phyloP scores from a whole-genome alignment of 2,329 filamentous ascomycete species.

The Sporothrix humicola region DNA sequence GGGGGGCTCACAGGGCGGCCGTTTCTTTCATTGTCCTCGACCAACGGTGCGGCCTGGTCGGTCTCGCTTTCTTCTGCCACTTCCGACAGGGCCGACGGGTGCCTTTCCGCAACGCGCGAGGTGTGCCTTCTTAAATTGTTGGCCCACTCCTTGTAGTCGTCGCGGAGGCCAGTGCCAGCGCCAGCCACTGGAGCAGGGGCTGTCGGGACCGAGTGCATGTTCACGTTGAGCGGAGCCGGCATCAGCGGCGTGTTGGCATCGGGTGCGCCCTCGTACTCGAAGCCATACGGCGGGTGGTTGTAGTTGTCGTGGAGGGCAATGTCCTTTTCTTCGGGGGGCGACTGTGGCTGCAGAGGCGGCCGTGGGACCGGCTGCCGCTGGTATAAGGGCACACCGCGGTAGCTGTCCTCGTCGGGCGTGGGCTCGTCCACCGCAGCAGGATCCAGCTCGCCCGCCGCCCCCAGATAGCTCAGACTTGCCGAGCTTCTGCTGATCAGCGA shows the following conservation, averaged over 20 bases:
- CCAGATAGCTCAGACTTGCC: slow-evolving; percentile 31
- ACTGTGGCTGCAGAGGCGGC: not conserved
- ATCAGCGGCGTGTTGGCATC: not conserved
- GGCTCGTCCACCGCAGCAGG: slow-evolving; percentile 8
- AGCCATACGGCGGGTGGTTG: not conserved
- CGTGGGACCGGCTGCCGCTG: slow-evolving; percentile 9
- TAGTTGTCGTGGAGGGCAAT: not conserved
- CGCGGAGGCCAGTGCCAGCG: slow-evolving; percentile 37
- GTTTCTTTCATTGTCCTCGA: not conserved
- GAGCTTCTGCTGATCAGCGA: slow-evolving; percentile 46
- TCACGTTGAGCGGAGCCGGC: not conserved
- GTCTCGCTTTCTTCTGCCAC: not conserved
- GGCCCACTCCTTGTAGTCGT: slow-evolving; percentile 50
- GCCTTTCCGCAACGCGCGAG: slow-evolving; percentile 38
- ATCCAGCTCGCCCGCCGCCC: not conserved
- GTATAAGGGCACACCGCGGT: slow-evolving; percentile 11
- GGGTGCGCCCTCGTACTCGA: not conserved
- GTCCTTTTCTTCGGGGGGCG: not conserved
- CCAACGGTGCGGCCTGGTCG: not conserved
- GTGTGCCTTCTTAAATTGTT: slow-evolving; percentile 42
- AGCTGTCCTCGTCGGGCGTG: not conserved
- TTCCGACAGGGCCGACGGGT: slow-evolving; percentile 37
- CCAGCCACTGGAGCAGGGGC: not conserved
- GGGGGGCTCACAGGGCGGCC: not conserved
- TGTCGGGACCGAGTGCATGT: not conserved